These are phyloP conservation scores for Apiospora saccharicola DNA, from an alignment of 2,329 filamentous ascomycete species.

Conservation along the genomic window DNA sequence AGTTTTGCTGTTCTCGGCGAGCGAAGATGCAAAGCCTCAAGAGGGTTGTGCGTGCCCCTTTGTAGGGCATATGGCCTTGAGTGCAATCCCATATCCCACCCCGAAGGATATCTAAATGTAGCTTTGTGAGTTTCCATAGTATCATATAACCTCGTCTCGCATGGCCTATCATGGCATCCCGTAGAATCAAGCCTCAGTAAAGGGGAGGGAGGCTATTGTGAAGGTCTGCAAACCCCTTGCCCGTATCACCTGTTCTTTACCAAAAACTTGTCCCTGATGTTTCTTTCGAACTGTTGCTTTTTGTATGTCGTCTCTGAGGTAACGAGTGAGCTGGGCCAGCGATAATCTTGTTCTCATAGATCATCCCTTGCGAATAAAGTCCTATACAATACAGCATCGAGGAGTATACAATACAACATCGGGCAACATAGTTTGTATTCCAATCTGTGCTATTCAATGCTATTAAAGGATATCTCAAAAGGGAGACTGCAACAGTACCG, in stretches of 20 bases:
- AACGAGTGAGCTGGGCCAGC: background rate
- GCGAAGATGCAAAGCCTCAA: background rate
- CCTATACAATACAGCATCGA: background rate
- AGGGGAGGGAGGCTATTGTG: background rate
- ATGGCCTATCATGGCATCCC: background rate
- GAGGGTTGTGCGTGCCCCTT: background rate
- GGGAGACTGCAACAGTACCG: background rate
- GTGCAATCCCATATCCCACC: background rate
- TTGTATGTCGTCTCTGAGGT: background rate
- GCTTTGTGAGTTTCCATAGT: background rate
- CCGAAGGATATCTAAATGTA: background rate
- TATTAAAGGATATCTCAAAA: conserved; percentile 6
- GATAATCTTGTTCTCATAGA: background rate
- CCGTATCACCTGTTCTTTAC: background rate
- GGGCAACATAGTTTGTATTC: background rate
- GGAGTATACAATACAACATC: background rate
- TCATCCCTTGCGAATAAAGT: background rate
- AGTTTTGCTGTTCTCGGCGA: background rate
- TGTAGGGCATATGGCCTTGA: background rate
- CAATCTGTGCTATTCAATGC: background rate
- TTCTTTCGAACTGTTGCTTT: background rate
- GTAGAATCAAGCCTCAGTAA: background rate
- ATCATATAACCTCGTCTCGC: background rate
- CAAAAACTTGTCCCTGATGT: background rate
- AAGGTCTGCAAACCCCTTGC: background rate